These are phyloP conservation scores for Andrographis paniculata DNA, from an alignment of 305 asterid genomes.

Conservation along the genomic window DNA sequence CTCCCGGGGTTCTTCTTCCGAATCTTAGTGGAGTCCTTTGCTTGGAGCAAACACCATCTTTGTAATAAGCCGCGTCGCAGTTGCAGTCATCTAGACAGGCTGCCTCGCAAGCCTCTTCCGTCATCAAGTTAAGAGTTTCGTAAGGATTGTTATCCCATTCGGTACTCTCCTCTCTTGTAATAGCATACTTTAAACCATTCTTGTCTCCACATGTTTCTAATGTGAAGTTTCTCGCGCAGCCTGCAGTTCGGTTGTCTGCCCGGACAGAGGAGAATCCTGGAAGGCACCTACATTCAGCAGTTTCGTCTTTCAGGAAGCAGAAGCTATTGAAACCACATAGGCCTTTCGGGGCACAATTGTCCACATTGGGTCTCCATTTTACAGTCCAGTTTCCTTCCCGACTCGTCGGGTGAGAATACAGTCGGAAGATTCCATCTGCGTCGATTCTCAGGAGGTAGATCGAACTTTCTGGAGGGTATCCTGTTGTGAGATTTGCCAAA, in stretches of 20 bases:
- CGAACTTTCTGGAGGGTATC: slow-evolving; percentile 2
- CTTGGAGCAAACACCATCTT: not conserved
- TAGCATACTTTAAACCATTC: not conserved
- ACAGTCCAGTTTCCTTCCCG: slow-evolving; percentile 13
- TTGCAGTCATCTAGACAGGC: slow-evolving; percentile 40
- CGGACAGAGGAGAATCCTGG: slow-evolving; percentile 21
- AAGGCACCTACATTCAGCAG: slow-evolving; percentile 16
- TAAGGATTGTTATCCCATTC: slow-evolving; percentile 20
- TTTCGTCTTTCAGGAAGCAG: slow-evolving; percentile 15
- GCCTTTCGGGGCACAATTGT: slow-evolving; percentile 28
- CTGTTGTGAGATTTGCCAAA: slow-evolving; percentile 6
- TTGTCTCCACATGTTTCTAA: slow-evolving; percentile 5
- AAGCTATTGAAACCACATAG: slow-evolving; percentile 32
- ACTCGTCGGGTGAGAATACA: slow-evolving; percentile 19
- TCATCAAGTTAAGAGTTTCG: not conserved
- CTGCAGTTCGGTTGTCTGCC: slow-evolving; percentile 15
- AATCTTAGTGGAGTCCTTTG: slow-evolving; percentile 20
- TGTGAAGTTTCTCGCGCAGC: slow-evolving; percentile 21
- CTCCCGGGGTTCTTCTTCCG: slow-evolving; percentile 16
- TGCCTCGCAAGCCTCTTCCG: slow-evolving; percentile 17
- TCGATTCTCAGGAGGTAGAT: slow-evolving; percentile 22
- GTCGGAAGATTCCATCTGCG: slow-evolving; percentile 26
- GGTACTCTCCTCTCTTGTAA: slow-evolving; percentile 9
- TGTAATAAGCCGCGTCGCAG: slow-evolving; percentile 29
- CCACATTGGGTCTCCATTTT: slow-evolving; percentile 10